Percentiles rank a stretch among this genome's conserved stretches.
Conservation (phyloP, 371 early-diverging fungal species). For the Coemansia sp. region DNA sequence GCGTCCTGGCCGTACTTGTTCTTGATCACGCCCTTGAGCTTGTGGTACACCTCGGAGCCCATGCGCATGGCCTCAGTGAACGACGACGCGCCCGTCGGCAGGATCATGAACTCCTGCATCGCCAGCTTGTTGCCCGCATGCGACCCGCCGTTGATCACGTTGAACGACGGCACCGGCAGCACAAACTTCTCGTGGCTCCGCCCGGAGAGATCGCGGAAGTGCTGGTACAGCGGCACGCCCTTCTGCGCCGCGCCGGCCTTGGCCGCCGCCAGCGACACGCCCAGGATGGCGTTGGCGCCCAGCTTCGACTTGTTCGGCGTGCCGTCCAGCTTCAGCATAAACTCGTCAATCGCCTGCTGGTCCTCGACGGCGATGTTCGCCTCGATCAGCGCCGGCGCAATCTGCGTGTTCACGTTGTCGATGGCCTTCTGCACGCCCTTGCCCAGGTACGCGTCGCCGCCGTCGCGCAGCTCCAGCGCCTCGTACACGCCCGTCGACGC, state of each 20-base stretch:
- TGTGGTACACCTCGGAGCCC: conserved; percentile 95
- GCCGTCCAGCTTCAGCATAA: conserved; percentile 90
- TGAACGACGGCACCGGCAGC: conserved; percentile 97
- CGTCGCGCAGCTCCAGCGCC: conserved; percentile 96
- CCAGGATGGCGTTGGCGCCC: conserved; percentile 99
- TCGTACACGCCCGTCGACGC: conserved; percentile 99
- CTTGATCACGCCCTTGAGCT: conserved; percentile 94
- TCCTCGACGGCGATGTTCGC: conserved; percentile 75
- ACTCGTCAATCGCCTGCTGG: conserved; percentile 90
- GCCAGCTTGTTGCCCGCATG: conserved; percentile 99
- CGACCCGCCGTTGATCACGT: conserved; percentile 99
- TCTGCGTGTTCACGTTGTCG: conserved; percentile 84
- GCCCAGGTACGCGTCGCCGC: conserved; percentile 86
- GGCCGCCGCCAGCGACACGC: conserved; percentile 94
- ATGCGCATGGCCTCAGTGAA: conserved; percentile 98
- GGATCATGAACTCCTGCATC: conserved; percentile 99
- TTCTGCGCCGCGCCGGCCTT: conserved; percentile 95
- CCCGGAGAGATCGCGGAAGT: conserved; percentile 85
- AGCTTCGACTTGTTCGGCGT: conserved; percentile 93
- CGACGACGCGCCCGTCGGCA: conserved; percentile 91
- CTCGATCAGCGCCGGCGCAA: conserved; percentile 80
- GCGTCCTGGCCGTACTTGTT: conserved; percentile 97
- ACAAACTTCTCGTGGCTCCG: conserved; percentile 76
- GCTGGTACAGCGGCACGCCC: conserved; percentile 87
- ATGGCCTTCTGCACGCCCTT: conserved; percentile 96